Base-by-base conservation (phyloP, 2,329 filamentous ascomycete genomes). In the Stromatinia cepivora region DNA sequence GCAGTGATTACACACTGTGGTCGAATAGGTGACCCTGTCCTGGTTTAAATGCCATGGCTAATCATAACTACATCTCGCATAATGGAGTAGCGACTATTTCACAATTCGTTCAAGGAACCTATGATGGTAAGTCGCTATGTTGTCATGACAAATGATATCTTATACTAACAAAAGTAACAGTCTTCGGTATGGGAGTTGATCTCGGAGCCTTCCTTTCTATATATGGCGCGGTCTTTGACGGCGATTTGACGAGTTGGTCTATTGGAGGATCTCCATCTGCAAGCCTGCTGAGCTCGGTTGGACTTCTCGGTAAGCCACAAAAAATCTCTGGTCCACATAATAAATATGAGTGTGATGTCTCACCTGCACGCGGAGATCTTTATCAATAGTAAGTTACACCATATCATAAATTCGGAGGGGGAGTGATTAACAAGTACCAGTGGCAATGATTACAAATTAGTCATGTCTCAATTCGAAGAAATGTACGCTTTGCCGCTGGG, bases 291-390 rank as follows among this genome's bases (percentile, higher is more conserved):
- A 65, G 63, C 28, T 62, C 62, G 22, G 22, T 76, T 57, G 72
- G 71, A 28, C 62, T 76, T 17, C 67, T 75, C 74, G 81, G 82
- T 3, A 79, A 79, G 22, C 83, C 83, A 0, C 81, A 81, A 54
- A 84, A 84, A 7, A 79, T 87, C 2, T 77, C 77, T 20, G 82
- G 83, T n/a, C 82, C 82, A 4, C 86, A 88, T 75, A 86, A 86
- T 75, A 82, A 83, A 68, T 84, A 86, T 73, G 85, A 87, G 78
- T 78, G 82, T 0, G 85, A 87, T 75, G 82, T 79, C 0, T 86
- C 84, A 56, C 80, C 81, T 57, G 86, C 84, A 0, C 81, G 85
- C 3, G 81, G 82, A 48, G 85, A 87, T 69, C 76, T 88, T 0
- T 87, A 87, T 75, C 73, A 73, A 69, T 73, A 75, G 72, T 75